Conservation (phyloP, 192 early-diverging fungal species). For the Coemansia sp. region DNA sequence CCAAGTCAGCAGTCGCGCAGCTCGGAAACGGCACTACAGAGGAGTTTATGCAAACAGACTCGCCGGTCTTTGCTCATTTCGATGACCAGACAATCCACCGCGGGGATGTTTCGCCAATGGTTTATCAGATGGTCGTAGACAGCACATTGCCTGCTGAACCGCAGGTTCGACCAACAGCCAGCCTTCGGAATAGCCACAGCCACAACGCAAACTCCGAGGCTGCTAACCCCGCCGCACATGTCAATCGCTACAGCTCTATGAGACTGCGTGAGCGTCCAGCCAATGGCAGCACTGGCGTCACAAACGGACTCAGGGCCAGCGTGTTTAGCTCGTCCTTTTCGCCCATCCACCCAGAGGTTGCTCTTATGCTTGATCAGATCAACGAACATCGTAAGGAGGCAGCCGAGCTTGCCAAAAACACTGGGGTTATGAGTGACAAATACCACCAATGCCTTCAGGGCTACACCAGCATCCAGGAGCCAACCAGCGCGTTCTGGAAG, state of each 20-base stretch:
- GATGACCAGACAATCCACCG: slow-evolving; percentile 4
- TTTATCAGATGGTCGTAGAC: neutral
- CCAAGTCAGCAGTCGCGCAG: neutral
- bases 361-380: slow-evolving; percentile 27
- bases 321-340: slow-evolving; percentile 14
- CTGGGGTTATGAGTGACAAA: slow-evolving; percentile 38
- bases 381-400: slow-evolving; percentile 31
- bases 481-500: slow-evolving; percentile 45
- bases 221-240: neutral
- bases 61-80: slow-evolving; percentile 25
- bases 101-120: neutral
- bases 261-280: slow-evolving; percentile 13
- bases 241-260: slow-evolving; percentile 12
- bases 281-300: neutral
- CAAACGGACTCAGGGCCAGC: slow-evolving; percentile 20
- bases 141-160: slow-evolving; percentile 5
- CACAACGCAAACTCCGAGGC: slow-evolving; percentile 2
- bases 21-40: neutral
- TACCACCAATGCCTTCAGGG: slow-evolving; percentile 41
- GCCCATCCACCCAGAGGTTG: slow-evolving; percentile 32
- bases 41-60: slow-evolving; percentile 22
- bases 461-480: slow-evolving; percentile 50
- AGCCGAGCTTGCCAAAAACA: slow-evolving; percentile 28
- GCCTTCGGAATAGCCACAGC: neutral
- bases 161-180: neutral